A percentile compares a stretch with the other conserved stretches of the same genome.
Conservation (phyloP, 305 asterid genomes). For the Fraxinus latifolia region DNA sequence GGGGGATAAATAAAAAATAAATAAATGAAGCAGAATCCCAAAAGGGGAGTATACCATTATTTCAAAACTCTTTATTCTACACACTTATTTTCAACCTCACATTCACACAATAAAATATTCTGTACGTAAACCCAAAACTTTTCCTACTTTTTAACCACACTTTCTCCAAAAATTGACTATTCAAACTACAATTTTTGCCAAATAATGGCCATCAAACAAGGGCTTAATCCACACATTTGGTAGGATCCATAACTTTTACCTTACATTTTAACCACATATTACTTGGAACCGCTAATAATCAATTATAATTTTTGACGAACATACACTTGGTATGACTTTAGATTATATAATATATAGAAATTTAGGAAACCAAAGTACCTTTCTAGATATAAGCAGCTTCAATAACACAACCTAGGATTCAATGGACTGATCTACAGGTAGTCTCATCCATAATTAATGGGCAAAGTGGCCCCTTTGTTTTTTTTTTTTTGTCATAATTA, state of each 20-base stretch:
- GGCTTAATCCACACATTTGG: background rate
- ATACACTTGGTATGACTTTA: background rate
- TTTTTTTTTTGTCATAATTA: background rate
- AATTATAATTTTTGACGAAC: background rate
- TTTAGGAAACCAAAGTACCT: background rate
- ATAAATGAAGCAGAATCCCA: background rate
- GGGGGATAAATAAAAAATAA: slow-evolving; percentile 10
- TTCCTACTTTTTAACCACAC: background rate
- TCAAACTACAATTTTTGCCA: background rate
- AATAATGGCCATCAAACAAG: background rate
- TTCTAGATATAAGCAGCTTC: background rate
- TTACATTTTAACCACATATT: background rate
- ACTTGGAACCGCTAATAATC: background rate
- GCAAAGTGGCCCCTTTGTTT: background rate
- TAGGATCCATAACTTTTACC: background rate
- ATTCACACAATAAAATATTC: background rate
- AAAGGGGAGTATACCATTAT: background rate
- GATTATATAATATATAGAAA: too few species aligned
- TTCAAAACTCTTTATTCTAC: background rate
- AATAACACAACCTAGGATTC: background rate
- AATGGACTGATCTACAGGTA: background rate
- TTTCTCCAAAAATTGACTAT: background rate
- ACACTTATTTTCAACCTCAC: too few species aligned
- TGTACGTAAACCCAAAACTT: background rate
- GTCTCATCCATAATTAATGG: background rate